Evolutionary conservation across 2,329 filamentous ascomycete species (phyloP).

Genomic region (Xylariaceae sp.): DNA sequence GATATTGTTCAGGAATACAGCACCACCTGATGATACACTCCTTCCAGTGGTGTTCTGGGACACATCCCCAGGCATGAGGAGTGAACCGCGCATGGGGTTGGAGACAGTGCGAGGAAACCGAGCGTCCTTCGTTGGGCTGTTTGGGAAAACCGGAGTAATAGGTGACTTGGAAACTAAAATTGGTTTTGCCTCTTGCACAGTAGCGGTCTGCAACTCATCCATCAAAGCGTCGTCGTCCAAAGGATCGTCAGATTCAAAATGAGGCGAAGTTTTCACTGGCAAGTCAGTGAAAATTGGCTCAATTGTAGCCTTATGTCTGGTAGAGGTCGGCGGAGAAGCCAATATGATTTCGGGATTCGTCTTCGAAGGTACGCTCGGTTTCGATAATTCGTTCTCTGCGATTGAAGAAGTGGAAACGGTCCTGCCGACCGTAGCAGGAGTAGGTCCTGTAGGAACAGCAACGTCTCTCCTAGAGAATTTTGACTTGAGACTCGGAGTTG

Average conservation of each 20-base stretch:
- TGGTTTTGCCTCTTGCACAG: constrained; percentile 81
- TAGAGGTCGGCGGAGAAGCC: constrained; percentile 39
- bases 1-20: constrained; percentile 61
- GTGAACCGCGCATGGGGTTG: constrained; percentile 53
- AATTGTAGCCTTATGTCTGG: constrained; percentile 47
- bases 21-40: constrained; percentile 62
- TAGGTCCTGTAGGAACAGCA: constrained; percentile 36
- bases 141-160: constrained; percentile 67
- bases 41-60: constrained; percentile 54
- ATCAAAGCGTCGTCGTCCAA: constrained; percentile 75
- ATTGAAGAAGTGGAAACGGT: constrained; percentile 4
- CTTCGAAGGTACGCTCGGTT: constrained; percentile 26
- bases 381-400: constrained; percentile 14
- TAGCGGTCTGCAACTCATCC: constrained; percentile 84
- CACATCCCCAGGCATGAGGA: constrained; percentile 54
- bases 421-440: constrained; percentile 22
- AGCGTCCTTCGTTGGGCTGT: constrained; percentile 40
- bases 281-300: constrained; percentile 65
- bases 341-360: constrained; percentile 25
- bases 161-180: constrained; percentile 84
- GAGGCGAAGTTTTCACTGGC: constrained; percentile 42
- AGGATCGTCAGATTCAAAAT: constrained; percentile 54
- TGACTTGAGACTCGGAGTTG: constrained; percentile 48
- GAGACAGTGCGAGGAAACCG: constrained; percentile 57
- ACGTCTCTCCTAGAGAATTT: constrained; percentile 53